phyloP scores from a whole-genome alignment of 495 filamentous ascomycete genomes.

The Melanomma pulvis-pyrius region DNA sequence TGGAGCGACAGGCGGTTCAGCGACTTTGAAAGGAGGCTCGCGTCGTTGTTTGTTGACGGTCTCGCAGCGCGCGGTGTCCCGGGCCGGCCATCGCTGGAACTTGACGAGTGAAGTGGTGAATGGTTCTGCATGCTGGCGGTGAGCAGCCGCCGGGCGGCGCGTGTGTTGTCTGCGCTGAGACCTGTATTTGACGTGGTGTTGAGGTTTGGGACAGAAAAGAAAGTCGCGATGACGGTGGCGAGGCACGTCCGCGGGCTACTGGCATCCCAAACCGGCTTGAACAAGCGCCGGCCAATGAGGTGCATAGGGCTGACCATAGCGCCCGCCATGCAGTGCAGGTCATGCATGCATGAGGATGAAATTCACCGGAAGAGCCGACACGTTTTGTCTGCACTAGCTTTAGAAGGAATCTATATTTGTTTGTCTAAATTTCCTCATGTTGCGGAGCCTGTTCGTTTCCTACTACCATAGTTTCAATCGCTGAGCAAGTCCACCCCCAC shows the following conservation, averaged over 20 bases:
- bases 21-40: slow-evolving; percentile 45
- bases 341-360: not conserved
- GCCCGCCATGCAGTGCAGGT: not conserved
- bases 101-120: not conserved
- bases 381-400: not conserved
- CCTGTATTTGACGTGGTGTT: not conserved
- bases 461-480: too few species aligned
- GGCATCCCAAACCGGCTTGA: not conserved
- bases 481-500: slow-evolving; percentile 83
- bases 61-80: slow-evolving; percentile 5
- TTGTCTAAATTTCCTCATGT: too few species aligned
- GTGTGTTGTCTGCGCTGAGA: slow-evolving; percentile 9
- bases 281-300: not conserved
- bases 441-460: too few species aligned
- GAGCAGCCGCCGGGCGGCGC: slow-evolving; percentile 17
- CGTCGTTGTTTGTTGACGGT: slow-evolving; percentile 39
- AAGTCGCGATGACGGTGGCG: slow-evolving; percentile 3
- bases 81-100: slow-evolving; percentile 3
- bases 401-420: too few species aligned
- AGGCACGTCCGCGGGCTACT: not conserved
- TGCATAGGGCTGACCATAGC: slow-evolving; percentile 14
- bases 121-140: slow-evolving; percentile 20
- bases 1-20: slow-evolving; percentile 54
- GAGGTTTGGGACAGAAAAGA: not conserved
- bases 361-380: not conserved